Percentiles rank a stretch among this genome's conserved stretches.
Conservation (phyloP, 176 grass and related monocot genomes). For the Carex kokanica region DNA sequence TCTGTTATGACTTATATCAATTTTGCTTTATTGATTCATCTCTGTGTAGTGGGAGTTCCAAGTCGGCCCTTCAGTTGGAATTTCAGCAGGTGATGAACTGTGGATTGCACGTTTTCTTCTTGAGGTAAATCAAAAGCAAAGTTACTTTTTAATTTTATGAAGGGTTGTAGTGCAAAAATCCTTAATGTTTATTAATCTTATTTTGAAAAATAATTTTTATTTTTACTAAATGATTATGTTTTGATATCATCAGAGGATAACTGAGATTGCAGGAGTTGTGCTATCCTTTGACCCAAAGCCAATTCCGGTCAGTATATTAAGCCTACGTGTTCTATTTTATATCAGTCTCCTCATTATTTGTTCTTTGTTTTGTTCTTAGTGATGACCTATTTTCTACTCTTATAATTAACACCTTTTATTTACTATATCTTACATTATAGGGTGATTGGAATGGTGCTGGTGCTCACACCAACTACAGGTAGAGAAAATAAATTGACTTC, state of each 20-base stretch:
- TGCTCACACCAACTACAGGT: constrained; percentile 90
- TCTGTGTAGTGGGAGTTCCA: constrained; percentile 80
- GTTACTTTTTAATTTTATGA: background rate
- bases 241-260: constrained; percentile 52
- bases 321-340: background rate
- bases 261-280: constrained; percentile 64
- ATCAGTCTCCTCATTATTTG: background rate
- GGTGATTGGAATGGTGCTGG: constrained; percentile 92
- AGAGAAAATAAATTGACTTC: background rate
- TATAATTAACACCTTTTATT: background rate
- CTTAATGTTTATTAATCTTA: background rate
- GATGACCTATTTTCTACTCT: background rate
- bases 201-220: background rate
- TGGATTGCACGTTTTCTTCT: constrained; percentile 85
- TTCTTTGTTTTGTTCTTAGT: background rate
- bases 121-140: constrained; percentile 38
- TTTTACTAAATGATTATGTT: background rate
- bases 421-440: constrained; percentile 16
- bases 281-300: constrained; percentile 78
- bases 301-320: constrained; percentile 38
- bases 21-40: background rate
- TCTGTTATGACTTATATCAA: background rate
- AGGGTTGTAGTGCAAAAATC: background rate
- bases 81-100: constrained; percentile 54
- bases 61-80: constrained; percentile 60